A percentile compares a stretch with the other conserved stretches of the same genome.
phyloP scores from a whole-genome alignment of 495 filamentous ascomycete genomes.

The Xylaria scruposa region DNA sequence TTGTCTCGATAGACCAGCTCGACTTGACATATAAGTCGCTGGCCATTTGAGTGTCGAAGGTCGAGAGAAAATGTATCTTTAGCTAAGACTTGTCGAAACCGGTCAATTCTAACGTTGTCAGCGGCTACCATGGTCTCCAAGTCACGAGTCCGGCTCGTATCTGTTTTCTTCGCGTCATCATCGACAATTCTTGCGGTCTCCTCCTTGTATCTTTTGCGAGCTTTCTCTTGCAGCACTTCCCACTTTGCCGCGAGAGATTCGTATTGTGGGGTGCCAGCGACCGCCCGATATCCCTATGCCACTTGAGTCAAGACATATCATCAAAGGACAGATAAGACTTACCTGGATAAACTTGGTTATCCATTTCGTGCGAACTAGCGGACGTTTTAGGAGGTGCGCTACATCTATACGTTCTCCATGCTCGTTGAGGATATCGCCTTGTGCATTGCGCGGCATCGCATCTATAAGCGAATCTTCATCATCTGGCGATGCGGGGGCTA shows the following conservation, averaged over 20 bases:
- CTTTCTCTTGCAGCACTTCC: constrained; percentile 75
- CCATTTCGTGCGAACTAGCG: constrained; percentile 86
- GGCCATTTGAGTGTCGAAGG: constrained; percentile 86
- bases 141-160: constrained; percentile 79
- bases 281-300: constrained; percentile 37
- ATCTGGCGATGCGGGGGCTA: constrained; percentile 71
- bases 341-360: constrained; percentile 84
- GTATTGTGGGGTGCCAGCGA: constrained; percentile 33
- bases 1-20: constrained; percentile 88
- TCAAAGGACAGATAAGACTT: constrained; percentile 26
- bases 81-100: constrained; percentile 76
- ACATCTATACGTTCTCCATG: constrained; percentile 94
- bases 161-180: constrained; percentile 83
- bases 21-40: constrained; percentile 85
- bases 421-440: constrained; percentile 77
- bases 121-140: constrained; percentile 74
- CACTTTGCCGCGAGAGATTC: constrained; percentile 37
- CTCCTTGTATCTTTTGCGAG: constrained; percentile 79
- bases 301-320: constrained; percentile 23
- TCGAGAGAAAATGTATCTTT: constrained; percentile 89
- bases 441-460: constrained; percentile 74
- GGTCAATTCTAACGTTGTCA: constrained; percentile 73
- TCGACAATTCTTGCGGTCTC: constrained; percentile 89
- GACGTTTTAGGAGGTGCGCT: constrained; percentile 88
- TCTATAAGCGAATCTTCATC: constrained; percentile 66